Evolutionary conservation across 345 rosid genomes (phyloP), one percentile per base, ranked within the genome.

Genomic region (Microthlaspi erraticum): DNA sequence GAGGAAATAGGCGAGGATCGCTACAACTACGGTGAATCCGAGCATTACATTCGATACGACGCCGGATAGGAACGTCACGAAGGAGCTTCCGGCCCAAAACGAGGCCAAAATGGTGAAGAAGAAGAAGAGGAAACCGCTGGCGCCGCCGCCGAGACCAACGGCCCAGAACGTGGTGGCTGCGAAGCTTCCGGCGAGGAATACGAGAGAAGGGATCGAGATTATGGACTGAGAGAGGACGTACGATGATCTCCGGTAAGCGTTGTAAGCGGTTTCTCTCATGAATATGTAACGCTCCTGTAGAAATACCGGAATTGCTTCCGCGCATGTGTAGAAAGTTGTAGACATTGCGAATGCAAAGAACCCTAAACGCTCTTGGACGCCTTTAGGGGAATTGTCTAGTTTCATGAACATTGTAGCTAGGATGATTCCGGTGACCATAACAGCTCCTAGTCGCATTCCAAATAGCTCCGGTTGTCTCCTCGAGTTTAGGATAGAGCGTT

Each of bases 301-400:
- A 73, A 94, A 94, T 3, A 85, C 93, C 0, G 97, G 99, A 64
- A 89, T 85, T 10, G 97, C 94, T 77, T 91, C 97, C 8, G 96
- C 96, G 39, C 97, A 94, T 10, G 95, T 91, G 87, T 91, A 94
- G 93, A 89, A 91, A 3, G 90, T 89, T 17, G 97, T 88, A 5
- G 95, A 85, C 97, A 94, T 91, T 17, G 99, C 97, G 51, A 94
- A 89, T 13, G 99, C 97, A 64, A 91, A 88, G 80, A 91, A 91
- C 2, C 97, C 99, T 36, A 91, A 2, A 11, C 97, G 83, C 63
- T 94, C 99, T 66, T 88, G 95, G 17, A 81, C 86, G 0, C 99
- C 99, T 78, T 83, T 87, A 0, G 97, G 99, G 0, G 97, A 91
- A 65, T 72, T 65, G 68, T 94, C 97, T 1, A 91, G 90, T 12